These are phyloP conservation scores for Pseudogymnoascus sp. DNA, from an alignment of 2,329 filamentous ascomycete genomes.

Conservation along the genomic window DNA sequence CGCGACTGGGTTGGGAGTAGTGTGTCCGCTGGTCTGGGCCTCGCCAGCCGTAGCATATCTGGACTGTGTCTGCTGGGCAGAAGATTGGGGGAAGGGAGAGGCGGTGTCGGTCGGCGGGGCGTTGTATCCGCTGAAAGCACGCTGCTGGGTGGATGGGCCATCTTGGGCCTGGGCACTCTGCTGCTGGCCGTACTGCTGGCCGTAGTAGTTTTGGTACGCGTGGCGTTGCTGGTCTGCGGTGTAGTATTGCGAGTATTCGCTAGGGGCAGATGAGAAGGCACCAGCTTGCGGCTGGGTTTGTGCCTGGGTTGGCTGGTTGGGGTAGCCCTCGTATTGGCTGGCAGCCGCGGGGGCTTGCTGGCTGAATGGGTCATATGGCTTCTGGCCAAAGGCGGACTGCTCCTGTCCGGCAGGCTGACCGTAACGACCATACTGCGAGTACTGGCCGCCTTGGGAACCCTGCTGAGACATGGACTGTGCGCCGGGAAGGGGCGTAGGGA, in stretches of 20 bases:
- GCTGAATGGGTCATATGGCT: slow-evolving; percentile 79
- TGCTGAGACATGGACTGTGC: slow-evolving; percentile 32
- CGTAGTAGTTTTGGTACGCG: slow-evolving; percentile 67
- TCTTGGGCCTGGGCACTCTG: slow-evolving; percentile 60
- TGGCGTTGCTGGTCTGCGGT: slow-evolving; percentile 68
- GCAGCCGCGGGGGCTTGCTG: slow-evolving; percentile 58
- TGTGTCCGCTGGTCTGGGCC: slow-evolving; percentile 77
- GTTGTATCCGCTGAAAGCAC: slow-evolving; percentile 70
- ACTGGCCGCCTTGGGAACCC: slow-evolving; percentile 28
- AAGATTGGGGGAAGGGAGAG: slow-evolving; percentile 66
- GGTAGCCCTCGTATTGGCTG: slow-evolving; percentile 54
- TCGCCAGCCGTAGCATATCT: slow-evolving; percentile 56
- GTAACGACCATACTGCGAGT: slow-evolving; percentile 64
- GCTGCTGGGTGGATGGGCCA: slow-evolving; percentile 61
- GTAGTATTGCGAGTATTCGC: slow-evolving; percentile 81
- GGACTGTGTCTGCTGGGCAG: slow-evolving; percentile 51
- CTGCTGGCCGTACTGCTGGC: slow-evolving; percentile 44
- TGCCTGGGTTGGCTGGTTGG: slow-evolving; percentile 50
- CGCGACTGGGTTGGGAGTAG: slow-evolving; percentile 74
- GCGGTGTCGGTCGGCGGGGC: slow-evolving; percentile 55
- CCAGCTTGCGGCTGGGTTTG: slow-evolving; percentile 52
- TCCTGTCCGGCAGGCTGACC: slow-evolving; percentile 55
- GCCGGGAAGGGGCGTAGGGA: slow-evolving; percentile 28
- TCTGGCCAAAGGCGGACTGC: slow-evolving; percentile 55
- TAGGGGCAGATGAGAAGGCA: slow-evolving; percentile 64